Evolutionary conservation across 2,329 filamentous ascomycete genomes (phyloP).

Genomic region (Hypoxylon sp.): DNA sequence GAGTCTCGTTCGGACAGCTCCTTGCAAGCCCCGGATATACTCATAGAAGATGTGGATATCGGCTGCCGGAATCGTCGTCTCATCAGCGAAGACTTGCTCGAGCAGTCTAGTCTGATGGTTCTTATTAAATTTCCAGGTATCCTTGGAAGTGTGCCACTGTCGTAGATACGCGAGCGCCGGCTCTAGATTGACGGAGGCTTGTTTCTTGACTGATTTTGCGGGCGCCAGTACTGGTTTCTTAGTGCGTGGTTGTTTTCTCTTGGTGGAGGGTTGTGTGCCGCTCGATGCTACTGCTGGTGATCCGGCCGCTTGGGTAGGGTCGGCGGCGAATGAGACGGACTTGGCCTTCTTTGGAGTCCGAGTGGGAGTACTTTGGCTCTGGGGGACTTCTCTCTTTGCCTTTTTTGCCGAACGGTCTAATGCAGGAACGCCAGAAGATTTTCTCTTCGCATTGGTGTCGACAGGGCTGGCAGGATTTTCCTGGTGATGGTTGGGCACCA

Average conservation of each 20-base stretch:
- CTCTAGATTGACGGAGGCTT: constrained; percentile 62
- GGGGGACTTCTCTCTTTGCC: constrained; percentile 47
- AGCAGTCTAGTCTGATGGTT: constrained; percentile 87
- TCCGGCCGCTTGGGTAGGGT: constrained; percentile 40
- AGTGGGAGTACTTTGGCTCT: constrained; percentile 48
- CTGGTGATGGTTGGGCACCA: constrained; percentile 43
- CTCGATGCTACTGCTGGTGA: constrained; percentile 39
- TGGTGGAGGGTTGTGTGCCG: constrained; percentile 44
- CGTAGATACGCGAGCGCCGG: constrained; percentile 81
- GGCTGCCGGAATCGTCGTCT: constrained; percentile 74
- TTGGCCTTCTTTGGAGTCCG: constrained; percentile 61
- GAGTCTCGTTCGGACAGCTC: constrained; percentile 76
- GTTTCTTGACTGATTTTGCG: constrained; percentile 44
- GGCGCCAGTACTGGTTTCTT: constrained; percentile 53
- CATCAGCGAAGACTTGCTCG: constrained; percentile 81
- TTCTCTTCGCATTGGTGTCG: constrained; percentile 48
- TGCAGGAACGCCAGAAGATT: constrained; percentile 49
- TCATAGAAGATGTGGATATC: constrained; percentile 77
- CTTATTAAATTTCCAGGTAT: constrained; percentile 96
- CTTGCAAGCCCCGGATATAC: constrained; percentile 84
- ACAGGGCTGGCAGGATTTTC: constrained; percentile 31
- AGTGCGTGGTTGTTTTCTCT: constrained; percentile 52
- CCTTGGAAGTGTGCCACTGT: constrained; percentile 77
- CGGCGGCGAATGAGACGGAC: constrained; percentile 57
- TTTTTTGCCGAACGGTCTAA: constrained; percentile 50